Base-by-base conservation (phyloP, 2,329 filamentous ascomycete species). In the Parafenestella ontariensis region DNA sequence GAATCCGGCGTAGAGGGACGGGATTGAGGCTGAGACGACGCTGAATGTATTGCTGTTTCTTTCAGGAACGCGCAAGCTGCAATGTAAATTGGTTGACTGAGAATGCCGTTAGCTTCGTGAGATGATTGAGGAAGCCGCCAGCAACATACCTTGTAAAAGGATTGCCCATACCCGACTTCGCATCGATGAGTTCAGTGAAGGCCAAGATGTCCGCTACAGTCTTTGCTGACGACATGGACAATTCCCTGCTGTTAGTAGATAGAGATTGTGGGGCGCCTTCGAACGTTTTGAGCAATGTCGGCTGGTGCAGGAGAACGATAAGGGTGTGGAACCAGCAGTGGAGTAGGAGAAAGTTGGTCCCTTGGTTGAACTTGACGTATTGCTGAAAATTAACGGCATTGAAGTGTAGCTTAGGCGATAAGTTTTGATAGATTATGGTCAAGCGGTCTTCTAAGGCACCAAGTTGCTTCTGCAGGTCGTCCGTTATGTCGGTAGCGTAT, bases 291-390 rank as follows among this genome's bases (percentile, higher is more conserved):
- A 96, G 79, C 1, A 96, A 78, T 0, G 91, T 94, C 0, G 92
- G 92, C 61, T 94, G 91, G 68, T 96, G 91, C 5, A 96, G 80
- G 3, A 96, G 83, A 54, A 96, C 91, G 60, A 96, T 93, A 26
- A 95, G 79, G 0, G 91, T 90, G 60, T 96, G 91, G 65, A 94
- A 94, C 91, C 91, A 96, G 71, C 92, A 90, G 71, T 96, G 91
- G 21, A 96, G 79, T 9, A 96, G 79, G 44, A 96, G 90, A 59
- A 96, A 96, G 37, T 91, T 95, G 0, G 91, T 93, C 13, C 91
- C 91, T 71, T 96, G 90, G 9, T 90, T 89, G 41, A 86, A 83
- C 67, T 89, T 89, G 39, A 93, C 87, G 69, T 96, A 95, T 31
- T 90, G 86, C 73, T 92, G 90, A 72, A 96, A 96, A 75, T 96